Conservation (phyloP, 106 monocot species). For the Vanilla planifolia region DNA sequence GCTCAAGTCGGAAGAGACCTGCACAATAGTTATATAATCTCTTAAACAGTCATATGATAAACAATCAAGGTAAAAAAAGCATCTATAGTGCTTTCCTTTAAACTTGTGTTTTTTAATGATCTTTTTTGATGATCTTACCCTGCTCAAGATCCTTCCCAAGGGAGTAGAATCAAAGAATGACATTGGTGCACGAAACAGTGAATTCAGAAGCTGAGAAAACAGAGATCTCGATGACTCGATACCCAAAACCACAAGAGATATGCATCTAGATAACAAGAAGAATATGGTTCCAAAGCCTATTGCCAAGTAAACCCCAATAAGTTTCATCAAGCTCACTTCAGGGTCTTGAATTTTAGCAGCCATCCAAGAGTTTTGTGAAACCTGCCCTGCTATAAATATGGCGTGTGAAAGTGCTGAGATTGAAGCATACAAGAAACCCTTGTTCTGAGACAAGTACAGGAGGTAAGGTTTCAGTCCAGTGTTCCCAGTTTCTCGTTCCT, state of each 20-base stretch:
- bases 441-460: conserved; percentile 77
- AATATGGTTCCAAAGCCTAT: conserved; percentile 50
- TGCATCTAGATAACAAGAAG: conserved; percentile 61
- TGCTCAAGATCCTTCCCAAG: conserved; percentile 86
- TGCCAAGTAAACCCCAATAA: conserved; percentile 69
- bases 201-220: conserved; percentile 68
- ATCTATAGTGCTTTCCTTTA: neutral
- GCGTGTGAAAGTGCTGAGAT: conserved; percentile 44
- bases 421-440: conserved; percentile 51
- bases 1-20: conserved; percentile 92
- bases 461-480: conserved; percentile 76
- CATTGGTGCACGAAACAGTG: conserved; percentile 90
- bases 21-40: conserved; percentile 10
- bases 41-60: neutral
- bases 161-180: conserved; percentile 95
- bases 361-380: conserved; percentile 96
- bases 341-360: conserved; percentile 81
- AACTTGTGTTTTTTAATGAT: too few species aligned
- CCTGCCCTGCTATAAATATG: conserved; percentile 68
- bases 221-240: conserved; percentile 77
- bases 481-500: conserved; percentile 74
- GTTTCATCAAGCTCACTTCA: conserved; percentile 50
- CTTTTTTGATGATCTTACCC: conserved; percentile 39
- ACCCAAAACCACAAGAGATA: conserved; percentile 57
- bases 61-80: neutral